phyloP scores from a whole-genome alignment of 202 grass and related monocot genomes.

The Schoenoplectus triqueter region DNA sequence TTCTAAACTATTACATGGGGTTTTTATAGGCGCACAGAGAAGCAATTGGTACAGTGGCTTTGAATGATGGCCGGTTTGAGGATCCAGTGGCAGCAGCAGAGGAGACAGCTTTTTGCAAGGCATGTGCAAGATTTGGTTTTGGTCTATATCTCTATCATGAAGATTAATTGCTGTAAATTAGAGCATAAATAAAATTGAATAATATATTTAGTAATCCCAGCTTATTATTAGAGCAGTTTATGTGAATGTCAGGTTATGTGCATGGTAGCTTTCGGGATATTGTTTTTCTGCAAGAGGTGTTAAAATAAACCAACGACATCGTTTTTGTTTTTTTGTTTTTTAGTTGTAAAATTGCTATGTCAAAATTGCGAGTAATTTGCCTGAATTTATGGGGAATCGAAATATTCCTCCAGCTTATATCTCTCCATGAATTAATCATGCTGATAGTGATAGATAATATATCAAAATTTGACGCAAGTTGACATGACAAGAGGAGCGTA shows the following conservation, averaged over 20 bases:
- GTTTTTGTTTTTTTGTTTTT: background rate
- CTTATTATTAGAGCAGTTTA: slow-evolving; percentile 22
- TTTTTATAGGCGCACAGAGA: slow-evolving; percentile 61
- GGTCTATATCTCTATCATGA: slow-evolving; percentile 68
- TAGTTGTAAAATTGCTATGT: background rate
- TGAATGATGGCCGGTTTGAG: slow-evolving; percentile 52
- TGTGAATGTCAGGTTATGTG: slow-evolving; percentile 17
- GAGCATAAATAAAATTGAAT: slow-evolving; percentile 33
- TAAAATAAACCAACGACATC: slow-evolving; percentile 3
- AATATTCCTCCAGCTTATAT: no score
- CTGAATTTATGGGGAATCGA: no score
- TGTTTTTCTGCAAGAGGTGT: slow-evolving; percentile 19
- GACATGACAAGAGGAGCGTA: no score
- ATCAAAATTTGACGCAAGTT: no score
- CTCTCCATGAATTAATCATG: no score
- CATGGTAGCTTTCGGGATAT: slow-evolving; percentile 10
- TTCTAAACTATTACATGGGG: background rate
- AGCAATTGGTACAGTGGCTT: slow-evolving; percentile 62
- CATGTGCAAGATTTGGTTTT: slow-evolving; percentile 67
- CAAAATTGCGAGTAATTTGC: background rate
- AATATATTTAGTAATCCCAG: slow-evolving; percentile 14
- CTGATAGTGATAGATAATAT: no score
- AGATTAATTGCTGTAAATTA: slow-evolving; percentile 47
- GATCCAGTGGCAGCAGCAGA: slow-evolving; percentile 61
- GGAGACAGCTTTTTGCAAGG: slow-evolving; percentile 68